phyloP scores from a whole-genome alignment of 1,139 yeast genomes.

The Taiozyma sp. region DNA sequence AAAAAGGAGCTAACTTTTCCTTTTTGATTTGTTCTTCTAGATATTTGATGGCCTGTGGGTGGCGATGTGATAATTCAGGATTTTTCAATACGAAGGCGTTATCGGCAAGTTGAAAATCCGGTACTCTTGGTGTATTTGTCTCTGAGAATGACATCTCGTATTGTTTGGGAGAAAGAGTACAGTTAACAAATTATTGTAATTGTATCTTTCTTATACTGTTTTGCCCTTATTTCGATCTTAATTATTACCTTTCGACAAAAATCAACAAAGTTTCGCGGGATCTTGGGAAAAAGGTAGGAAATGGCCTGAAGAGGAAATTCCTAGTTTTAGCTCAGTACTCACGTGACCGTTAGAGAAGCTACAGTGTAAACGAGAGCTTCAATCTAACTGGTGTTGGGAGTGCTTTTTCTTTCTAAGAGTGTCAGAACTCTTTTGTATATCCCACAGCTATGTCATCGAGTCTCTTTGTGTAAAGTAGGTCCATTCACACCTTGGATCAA shows the following conservation, averaged over 20 bases:
- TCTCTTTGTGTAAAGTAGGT: no score
- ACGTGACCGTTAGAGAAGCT: not conserved
- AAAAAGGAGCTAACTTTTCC: slow-evolving; percentile 81
- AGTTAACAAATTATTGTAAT: not conserved
- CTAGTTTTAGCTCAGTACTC: not conserved
- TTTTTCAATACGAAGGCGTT: slow-evolving; percentile 60
- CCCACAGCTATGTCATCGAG: no score
- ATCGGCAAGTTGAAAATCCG: slow-evolving; percentile 78
- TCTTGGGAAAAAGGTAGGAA: not conserved
- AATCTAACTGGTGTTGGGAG: no score
- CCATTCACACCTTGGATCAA: no score
- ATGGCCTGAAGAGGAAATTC: not conserved
- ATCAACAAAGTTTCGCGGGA: not conserved
- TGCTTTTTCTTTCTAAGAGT: no score
- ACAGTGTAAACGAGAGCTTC: no score
- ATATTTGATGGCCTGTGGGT: slow-evolving; percentile 39
- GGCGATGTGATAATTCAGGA: slow-evolving; percentile 33
- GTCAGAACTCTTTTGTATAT: no score
- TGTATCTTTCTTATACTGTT: not conserved
- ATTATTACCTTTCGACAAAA: not conserved
- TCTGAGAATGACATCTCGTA: slow-evolving; percentile 9
- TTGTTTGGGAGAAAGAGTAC: not conserved
- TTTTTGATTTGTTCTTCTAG: slow-evolving; percentile 51
- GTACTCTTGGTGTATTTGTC: slow-evolving; percentile 40
- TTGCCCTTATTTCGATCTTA: not conserved